Evolutionary conservation across 1,284 basidiomycete species (phyloP).

Genomic region (Pseudozyma pruni): DNA sequence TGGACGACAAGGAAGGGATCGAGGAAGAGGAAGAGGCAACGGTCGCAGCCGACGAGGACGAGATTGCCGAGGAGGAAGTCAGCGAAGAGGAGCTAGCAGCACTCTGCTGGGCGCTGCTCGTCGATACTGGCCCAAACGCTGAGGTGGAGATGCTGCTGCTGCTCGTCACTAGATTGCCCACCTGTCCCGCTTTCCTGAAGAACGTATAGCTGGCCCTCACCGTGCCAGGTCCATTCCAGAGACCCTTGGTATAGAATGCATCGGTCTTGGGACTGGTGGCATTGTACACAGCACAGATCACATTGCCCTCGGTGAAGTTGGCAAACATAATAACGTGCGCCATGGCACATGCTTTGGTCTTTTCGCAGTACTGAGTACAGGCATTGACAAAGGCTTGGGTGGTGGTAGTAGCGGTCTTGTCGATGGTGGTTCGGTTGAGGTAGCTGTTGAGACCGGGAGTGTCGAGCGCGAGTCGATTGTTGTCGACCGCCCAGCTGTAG

Average conservation of each 20-base stretch:
- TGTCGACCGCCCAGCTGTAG: constrained; percentile 28
- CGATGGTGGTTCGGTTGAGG: constrained; percentile 16
- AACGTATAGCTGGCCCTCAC: constrained; percentile 30
- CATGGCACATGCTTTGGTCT: constrained; percentile 24
- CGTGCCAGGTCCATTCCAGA: constrained; percentile 17
- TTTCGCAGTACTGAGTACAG: constrained; percentile 16
- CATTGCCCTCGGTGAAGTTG: constrained; percentile 25
- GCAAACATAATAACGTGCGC: constrained; percentile 28
- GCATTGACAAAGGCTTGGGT: constrained; percentile 21
- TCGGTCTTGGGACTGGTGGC: constrained; percentile 1
- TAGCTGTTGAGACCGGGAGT: constrained; percentile 10
- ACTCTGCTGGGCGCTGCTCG: no score
- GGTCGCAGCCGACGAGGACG: not conserved
- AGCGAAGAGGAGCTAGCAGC: not conserved
- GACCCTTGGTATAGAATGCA: constrained; percentile 16
- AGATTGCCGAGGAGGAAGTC: no score
- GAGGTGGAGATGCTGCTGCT: not conserved
- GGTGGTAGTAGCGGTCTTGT: constrained; percentile 4
- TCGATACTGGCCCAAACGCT: no score
- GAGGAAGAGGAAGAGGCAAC: no score
- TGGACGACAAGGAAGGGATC: no score
- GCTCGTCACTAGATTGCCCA: not conserved
- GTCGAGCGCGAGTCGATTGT: constrained; percentile 16
- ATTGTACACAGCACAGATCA: constrained; percentile 26
- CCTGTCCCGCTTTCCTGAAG: constrained; percentile 19